Evolutionary conservation across 768 basidiomycete species (phyloP).

Genomic region (Hericium coralloides): DNA sequence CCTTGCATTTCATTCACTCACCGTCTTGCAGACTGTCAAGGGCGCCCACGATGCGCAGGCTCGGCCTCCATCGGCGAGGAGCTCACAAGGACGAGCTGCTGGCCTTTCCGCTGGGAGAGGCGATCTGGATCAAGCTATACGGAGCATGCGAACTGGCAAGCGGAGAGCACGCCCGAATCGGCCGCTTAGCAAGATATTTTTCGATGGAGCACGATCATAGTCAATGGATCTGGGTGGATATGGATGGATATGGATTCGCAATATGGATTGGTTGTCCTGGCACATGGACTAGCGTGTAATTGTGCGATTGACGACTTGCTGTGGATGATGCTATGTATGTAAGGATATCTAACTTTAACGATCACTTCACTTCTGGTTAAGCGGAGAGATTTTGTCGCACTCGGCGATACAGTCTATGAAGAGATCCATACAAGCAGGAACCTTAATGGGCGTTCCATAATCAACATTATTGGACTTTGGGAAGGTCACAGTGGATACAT

Average conservation of each 20-base stretch:
- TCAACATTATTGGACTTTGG: not conserved
- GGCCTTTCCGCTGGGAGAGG: slow-evolving; percentile 62
- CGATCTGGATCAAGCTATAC: slow-evolving; percentile 77
- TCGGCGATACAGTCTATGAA: slow-evolving; percentile 49
- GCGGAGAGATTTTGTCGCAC: slow-evolving; percentile 52
- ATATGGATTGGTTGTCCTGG: too few relatives aligned
- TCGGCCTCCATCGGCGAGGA: slow-evolving; percentile 23
- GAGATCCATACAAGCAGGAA: slow-evolving; percentile 54
- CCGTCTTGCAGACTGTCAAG: slow-evolving; percentile 35
- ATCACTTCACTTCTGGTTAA: slow-evolving; percentile 31
- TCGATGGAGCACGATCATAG: slow-evolving; percentile 45
- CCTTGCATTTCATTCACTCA: not conserved
- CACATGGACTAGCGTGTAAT: too few relatives aligned
- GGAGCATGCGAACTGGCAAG: slow-evolving; percentile 65
- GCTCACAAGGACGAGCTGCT: slow-evolving; percentile 33
- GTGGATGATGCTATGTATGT: too few relatives aligned
- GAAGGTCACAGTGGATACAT: slow-evolving; percentile 12
- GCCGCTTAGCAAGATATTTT: slow-evolving; percentile 72
- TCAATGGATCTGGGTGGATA: too few relatives aligned
- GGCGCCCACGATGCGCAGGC: slow-evolving; percentile 13
- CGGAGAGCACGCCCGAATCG: slow-evolving; percentile 36
- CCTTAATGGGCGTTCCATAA: too few relatives aligned
- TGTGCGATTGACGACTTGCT: too few relatives aligned
- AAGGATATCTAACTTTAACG: too few relatives aligned
- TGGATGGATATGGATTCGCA: too few relatives aligned